phyloP scores from a whole-genome alignment of 2,329 filamentous ascomycete species.

The Colletotrichum sp. region DNA sequence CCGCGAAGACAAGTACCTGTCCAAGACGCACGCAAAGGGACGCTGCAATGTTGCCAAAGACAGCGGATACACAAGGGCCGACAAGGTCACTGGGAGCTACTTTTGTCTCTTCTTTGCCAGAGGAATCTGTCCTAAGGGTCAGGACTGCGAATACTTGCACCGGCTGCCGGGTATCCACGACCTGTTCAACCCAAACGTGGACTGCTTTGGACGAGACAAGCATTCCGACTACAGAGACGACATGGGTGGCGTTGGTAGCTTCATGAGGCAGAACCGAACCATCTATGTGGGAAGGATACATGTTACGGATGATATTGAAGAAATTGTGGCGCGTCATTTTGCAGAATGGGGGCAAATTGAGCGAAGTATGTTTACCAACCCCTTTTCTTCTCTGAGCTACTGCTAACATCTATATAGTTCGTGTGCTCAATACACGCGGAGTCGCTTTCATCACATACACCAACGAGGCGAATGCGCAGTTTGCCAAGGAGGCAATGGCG shows the following conservation, averaged over 20 bases:
- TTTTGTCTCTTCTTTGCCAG: constrained; percentile 88
- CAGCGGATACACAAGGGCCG: constrained; percentile 78
- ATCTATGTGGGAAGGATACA: constrained; percentile 94
- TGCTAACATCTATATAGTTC: constrained; percentile 42
- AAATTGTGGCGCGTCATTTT: constrained; percentile 93
- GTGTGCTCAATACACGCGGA: constrained; percentile 86
- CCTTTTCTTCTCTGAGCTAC: neutral
- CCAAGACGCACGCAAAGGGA: constrained; percentile 80
- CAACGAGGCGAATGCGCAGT: constrained; percentile 79
- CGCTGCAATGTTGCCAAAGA: constrained; percentile 87
- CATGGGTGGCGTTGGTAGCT: constrained; percentile 96
- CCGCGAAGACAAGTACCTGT: constrained; percentile 87
- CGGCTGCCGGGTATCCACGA: constrained; percentile 86
- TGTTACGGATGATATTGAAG: constrained; percentile 95
- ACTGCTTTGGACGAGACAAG: constrained; percentile 95
- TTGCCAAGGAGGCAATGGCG: constrained; percentile 94
- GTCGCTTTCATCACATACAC: constrained; percentile 95
- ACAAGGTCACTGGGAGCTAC: constrained; percentile 78
- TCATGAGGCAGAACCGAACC: constrained; percentile 92
- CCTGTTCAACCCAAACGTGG: constrained; percentile 90
- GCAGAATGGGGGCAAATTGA: constrained; percentile 96
- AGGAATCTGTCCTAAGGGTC: constrained; percentile 76
- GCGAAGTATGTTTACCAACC: constrained; percentile 53
- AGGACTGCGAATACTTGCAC: constrained; percentile 94
- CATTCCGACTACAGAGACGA: constrained; percentile 93